These are phyloP conservation scores for Betula pendula DNA, from an alignment of 306 rosid species.

Conservation along the genomic window DNA sequence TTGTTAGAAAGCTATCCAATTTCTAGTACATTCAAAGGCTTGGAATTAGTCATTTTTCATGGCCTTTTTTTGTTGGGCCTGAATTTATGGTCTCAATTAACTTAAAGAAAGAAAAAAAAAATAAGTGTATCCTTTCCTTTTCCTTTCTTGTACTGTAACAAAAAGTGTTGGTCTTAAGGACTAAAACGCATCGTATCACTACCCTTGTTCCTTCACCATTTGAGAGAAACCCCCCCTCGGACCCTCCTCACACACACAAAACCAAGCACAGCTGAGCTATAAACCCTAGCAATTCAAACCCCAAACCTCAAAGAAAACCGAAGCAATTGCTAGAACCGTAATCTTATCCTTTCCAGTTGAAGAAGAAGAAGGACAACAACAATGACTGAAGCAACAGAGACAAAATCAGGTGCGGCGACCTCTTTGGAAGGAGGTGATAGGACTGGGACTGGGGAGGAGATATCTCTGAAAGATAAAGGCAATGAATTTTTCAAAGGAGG, in stretches of 20 bases:
- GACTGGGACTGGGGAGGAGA: slow-evolving; percentile 21
- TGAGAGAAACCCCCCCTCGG: neutral
- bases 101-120: neutral
- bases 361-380: slow-evolving; percentile 32
- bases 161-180: neutral
- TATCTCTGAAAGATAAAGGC: slow-evolving; percentile 83
- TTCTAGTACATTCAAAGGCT: too few species aligned
- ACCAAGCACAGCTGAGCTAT: neutral
- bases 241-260: too few species aligned
- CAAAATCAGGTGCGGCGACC: slow-evolving; percentile 38
- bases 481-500: slow-evolving; percentile 91
- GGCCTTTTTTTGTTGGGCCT: too few species aligned
- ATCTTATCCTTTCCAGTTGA: neutral
- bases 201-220: neutral
- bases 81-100: too few species aligned
- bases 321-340: neutral
- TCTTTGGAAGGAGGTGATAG: slow-evolving; percentile 27
- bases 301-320: slow-evolving; percentile 3
- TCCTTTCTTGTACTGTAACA: neutral
- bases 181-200: slow-evolving; percentile 5
- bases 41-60: too few species aligned
- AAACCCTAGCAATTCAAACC: neutral
- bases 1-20: too few species aligned
- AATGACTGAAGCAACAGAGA: slow-evolving; percentile 61
- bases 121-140: too few species aligned